A percentile compares a stretch with the other conserved stretches of the same genome.
Conservation (phyloP, 805 yeast genomes). For the Lipomyces sp. region DNA sequence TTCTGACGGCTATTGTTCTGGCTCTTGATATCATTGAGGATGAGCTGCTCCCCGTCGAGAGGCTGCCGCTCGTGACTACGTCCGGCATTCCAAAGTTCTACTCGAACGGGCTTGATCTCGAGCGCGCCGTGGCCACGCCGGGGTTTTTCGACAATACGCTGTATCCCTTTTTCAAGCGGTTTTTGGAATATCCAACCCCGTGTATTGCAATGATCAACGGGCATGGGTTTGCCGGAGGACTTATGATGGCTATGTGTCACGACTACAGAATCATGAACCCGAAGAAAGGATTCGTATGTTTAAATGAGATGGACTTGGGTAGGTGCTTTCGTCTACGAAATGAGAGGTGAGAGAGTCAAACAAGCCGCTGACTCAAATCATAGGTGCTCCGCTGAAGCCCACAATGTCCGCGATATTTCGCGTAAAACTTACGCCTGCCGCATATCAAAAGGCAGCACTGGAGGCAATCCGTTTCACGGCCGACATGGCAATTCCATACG, state of each 20-base stretch:
- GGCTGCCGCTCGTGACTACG: conserved; percentile 40
- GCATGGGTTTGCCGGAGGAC: conserved; percentile 44
- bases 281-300: conserved; percentile 39
- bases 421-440: conserved; percentile 34
- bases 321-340: neutral
- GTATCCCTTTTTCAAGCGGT: conserved; percentile 37
- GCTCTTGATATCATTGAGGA: conserved; percentile 36
- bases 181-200: conserved; percentile 42
- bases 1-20: conserved; percentile 37
- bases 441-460: conserved; percentile 36
- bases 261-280: conserved; percentile 44
- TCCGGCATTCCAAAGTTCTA: conserved; percentile 40
- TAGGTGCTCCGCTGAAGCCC: conserved; percentile 39
- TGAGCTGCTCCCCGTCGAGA: conserved; percentile 26
- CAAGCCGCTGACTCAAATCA: neutral
- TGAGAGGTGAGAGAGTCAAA: neutral
- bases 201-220: conserved; percentile 42
- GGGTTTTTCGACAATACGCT: conserved; percentile 37
- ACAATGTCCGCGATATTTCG: conserved; percentile 40
- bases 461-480: conserved; percentile 39
- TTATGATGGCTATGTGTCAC: conserved; percentile 40
- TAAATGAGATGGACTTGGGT: conserved; percentile 41
- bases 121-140: conserved; percentile 37
- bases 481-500: conserved; percentile 33
- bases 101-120: conserved; percentile 42